phyloP scores from a whole-genome alignment of 345 rosid genomes.

The Anacardium occidentale region DNA sequence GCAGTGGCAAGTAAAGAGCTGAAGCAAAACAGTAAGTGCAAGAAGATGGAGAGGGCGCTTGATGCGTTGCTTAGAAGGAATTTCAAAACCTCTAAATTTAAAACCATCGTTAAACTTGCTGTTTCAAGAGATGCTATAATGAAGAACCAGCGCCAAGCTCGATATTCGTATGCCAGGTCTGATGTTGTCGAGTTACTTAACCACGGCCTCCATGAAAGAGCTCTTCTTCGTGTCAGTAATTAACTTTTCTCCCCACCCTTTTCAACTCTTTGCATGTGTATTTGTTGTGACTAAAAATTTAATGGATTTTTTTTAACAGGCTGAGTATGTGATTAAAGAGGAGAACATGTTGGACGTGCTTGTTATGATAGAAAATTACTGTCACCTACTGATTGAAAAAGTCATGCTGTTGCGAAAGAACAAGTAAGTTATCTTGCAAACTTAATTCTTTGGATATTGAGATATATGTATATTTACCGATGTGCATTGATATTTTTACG shows the following conservation, averaged over 20 bases:
- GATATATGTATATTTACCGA: background rate
- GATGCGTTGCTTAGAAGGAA: conserved; percentile 39
- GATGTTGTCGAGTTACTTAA: conserved; percentile 48
- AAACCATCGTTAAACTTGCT: conserved; percentile 41
- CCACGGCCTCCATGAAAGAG: conserved; percentile 45
- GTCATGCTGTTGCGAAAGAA: conserved; percentile 33
- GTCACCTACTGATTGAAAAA: conserved; percentile 41
- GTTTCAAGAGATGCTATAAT: conserved; percentile 45
- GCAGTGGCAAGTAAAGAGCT: background rate
- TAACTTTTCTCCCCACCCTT: background rate
- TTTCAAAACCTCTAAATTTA: conserved; percentile 38
- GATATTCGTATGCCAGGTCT: conserved; percentile 40
- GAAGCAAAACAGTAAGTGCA: background rate
- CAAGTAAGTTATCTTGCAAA: conserved; percentile 24
- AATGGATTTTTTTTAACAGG: conserved; percentile 31
- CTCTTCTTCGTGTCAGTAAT: conserved; percentile 42
- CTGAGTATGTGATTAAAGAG: conserved; percentile 44
- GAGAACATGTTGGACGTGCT: conserved; percentile 45
- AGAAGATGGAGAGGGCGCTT: conserved; percentile 27
- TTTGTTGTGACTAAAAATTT: background rate
- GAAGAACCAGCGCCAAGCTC: conserved; percentile 41
- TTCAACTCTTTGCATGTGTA: background rate
- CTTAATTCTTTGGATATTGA: background rate
- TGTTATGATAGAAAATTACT: conserved; percentile 44
- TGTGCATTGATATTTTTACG: background rate